Evolutionary conservation across 2,329 filamentous ascomycete species (phyloP).

Genomic region (Diaporthe ilicicola): DNA sequence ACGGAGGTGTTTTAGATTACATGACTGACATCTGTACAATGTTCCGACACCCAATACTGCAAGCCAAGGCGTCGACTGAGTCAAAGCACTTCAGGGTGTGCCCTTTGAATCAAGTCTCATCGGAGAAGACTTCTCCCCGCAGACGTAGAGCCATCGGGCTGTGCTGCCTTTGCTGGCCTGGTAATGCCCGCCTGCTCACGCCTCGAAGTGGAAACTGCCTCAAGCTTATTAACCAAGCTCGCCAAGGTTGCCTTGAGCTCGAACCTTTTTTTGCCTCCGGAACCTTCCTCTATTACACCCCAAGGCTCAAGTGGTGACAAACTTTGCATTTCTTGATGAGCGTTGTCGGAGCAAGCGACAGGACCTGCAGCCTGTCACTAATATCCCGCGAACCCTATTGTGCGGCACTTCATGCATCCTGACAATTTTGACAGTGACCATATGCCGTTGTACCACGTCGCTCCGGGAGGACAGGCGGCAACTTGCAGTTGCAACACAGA

Average conservation of each 20-base stretch:
- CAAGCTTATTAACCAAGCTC: slow-evolving; percentile 4
- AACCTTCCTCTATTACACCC: background rate
- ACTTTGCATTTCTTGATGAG: background rate
- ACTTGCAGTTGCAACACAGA: background rate
- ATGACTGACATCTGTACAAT: background rate
- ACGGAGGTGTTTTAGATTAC: slow-evolving; percentile 21
- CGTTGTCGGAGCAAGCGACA: background rate
- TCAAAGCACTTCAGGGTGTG: background rate
- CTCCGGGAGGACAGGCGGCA: background rate
- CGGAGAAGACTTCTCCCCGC: background rate
- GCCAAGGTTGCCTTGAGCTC: background rate
- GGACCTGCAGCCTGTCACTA: background rate
- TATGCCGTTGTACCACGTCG: background rate
- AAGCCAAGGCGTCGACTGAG: background rate
- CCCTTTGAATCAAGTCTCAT: background rate
- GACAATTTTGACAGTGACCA: background rate
- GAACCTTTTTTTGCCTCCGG: background rate
- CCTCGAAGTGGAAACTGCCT: background rate
- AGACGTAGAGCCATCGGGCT: background rate
- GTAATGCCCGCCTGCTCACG: background rate
- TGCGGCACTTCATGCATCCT: background rate
- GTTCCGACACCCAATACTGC: background rate
- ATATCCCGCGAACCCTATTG: background rate
- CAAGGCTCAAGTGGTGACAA: background rate
- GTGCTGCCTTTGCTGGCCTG: background rate